These are phyloP conservation scores for Thuidium tamariscinum DNA, from an alignment of 225 moss, liverwort and hornwort species.

Conservation along the genomic window DNA sequence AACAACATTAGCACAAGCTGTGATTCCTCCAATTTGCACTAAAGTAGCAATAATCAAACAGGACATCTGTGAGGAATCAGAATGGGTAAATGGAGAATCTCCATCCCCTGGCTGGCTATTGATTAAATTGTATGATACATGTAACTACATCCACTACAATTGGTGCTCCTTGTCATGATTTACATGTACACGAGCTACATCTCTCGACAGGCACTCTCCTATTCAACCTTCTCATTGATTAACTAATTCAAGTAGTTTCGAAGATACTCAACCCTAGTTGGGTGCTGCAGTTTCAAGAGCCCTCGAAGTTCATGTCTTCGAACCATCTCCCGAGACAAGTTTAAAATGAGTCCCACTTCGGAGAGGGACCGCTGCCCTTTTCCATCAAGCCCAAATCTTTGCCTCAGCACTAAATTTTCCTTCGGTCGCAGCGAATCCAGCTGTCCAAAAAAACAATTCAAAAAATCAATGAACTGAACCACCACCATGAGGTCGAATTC, in stretches of 20 bases:
- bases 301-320: conserved; percentile 78
- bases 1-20: not conserved
- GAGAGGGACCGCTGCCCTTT: conserved; percentile 76
- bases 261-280: conserved; percentile 72
- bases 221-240: not conserved
- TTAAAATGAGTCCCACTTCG: conserved; percentile 73
- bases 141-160: not conserved
- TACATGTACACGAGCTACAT: not conserved
- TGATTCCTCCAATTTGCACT: not conserved
- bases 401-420: conserved; percentile 75
- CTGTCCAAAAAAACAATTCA: conserved; percentile 14
- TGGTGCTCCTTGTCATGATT: not conserved
- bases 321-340: conserved; percentile 93
- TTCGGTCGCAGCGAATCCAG: conserved; percentile 76
- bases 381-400: conserved; percentile 83
- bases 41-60: not conserved
- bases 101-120: not conserved
- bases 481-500: not conserved
- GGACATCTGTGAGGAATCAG: not conserved
- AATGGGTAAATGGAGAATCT: not conserved
- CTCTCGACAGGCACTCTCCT: not conserved
- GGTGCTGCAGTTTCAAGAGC: conserved; percentile 70
- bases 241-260: conserved; percentile 49
- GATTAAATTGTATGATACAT: conserved; percentile 8
- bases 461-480: not conserved